Base-by-base conservation (phyloP, 2,329 filamentous ascomycete species). In the Claviceps purpurea region DNA sequence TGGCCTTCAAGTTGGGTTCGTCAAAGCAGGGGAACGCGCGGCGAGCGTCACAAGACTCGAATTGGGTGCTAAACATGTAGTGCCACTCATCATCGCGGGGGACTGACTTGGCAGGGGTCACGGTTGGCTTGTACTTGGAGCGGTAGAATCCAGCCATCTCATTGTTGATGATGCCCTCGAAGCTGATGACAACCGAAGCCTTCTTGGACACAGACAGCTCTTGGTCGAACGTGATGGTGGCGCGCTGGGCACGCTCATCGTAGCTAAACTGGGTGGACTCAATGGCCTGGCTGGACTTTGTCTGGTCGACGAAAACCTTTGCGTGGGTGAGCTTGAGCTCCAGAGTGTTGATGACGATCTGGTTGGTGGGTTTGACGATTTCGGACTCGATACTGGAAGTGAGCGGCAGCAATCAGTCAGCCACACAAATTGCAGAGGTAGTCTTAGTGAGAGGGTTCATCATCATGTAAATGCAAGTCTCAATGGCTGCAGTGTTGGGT, bases 1-100 rank as follows among this genome's bases (percentile, higher is more conserved):
- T 91, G 11, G 93, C 89, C 72, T 98, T 98, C 57, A 97, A 78
- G 63, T 95, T 95, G 43, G 93, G 93, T 72, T 98, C 93, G 64
- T 98, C 93, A 64, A 97, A 97, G 73, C 93, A 98, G 47, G 93
- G 93, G 71, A 98, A 96, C 8, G 93, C 91, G 59, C 90, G 79
- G 58, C 93, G 85, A 56, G 93, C 93, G 70, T 98, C 93, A 63
- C 89, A 95, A 46, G 90, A 85, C 74, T 98, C 93, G 64, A 98
- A 98, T 67, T 98, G 93, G 48, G 93, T 98, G 73, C 88, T 95
- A 68, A 95, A 75, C 87, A 91, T 90, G 64, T 79, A 78, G 66
- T 81, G 78, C 64, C 75, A 79, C 61, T 82, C 75, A 47, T 76
- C 75, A 57, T 84, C 89, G 63, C 77, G 85, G 30, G 89, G 87